Evolutionary conservation across 169 alveolate genomes (phyloP).

Genomic region (Eimeria maxima): DNA sequence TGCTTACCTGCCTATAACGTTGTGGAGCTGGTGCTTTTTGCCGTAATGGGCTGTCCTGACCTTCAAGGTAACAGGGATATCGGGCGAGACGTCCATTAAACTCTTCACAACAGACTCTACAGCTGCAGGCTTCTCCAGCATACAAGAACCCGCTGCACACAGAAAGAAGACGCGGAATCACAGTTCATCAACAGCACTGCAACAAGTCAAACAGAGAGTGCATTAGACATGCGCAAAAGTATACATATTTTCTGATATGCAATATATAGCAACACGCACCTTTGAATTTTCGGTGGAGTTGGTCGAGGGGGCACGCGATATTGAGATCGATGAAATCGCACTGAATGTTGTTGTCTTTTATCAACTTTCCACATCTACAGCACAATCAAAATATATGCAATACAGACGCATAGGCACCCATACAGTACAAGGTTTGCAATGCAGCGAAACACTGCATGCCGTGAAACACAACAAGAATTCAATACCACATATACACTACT

Average conservation of each 20-base stretch:
- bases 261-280: neutral
- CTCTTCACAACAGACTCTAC: slow-evolving; percentile 36
- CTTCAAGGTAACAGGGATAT: slow-evolving; percentile 87
- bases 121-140: slow-evolving; percentile 72
- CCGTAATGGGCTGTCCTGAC: slow-evolving; percentile 89
- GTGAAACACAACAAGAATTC: too few species aligned
- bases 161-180: neutral
- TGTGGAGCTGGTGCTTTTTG: slow-evolving; percentile 82
- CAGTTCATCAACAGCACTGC: neutral
- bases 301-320: slow-evolving; percentile 93
- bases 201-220: neutral
- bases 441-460: too few species aligned
- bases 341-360: slow-evolving; percentile 49
- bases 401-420: neutral
- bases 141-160: slow-evolving; percentile 74
- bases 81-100: slow-evolving; percentile 66
- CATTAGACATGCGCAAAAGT: too few species aligned
- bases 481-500: too few species aligned
- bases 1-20: slow-evolving; percentile 14
- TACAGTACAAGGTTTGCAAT: too few species aligned
- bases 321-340: slow-evolving; percentile 90
- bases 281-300: slow-evolving; percentile 84
- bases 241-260: too few species aligned
- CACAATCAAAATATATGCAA: neutral
- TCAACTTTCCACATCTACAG: slow-evolving; percentile 68